Conservation (phyloP, 768 basidiomycete species). For the Boletus rubroflammeus region DNA sequence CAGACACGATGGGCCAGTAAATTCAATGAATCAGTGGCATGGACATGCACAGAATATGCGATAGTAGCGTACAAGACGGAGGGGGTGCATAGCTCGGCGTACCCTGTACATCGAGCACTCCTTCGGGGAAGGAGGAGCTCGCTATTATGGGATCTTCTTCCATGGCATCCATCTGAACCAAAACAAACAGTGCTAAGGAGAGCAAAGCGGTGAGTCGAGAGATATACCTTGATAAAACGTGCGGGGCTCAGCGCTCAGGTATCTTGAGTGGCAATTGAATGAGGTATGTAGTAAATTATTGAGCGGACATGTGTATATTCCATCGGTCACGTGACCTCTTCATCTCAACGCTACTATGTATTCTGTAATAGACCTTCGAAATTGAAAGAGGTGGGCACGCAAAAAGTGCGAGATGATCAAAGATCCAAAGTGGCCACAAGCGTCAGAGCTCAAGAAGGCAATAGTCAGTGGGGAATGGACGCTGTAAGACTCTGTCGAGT, state of each 20-base stretch:
- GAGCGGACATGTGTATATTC: constrained; percentile 2
- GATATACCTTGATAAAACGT: constrained; percentile 5
- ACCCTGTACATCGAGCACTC: constrained; percentile 17
- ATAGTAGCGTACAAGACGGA: constrained; percentile 19
- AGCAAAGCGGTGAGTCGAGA: background rate
- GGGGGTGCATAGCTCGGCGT: constrained; percentile 12
- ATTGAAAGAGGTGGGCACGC: background rate
- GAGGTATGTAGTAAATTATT: background rate
- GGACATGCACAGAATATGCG: background rate
- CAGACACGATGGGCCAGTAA: background rate
- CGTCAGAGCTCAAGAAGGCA: background rate
- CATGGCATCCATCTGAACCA: constrained; percentile 31
- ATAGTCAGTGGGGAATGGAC: background rate
- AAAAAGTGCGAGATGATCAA: background rate
- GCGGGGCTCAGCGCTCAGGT: constrained; percentile 14
- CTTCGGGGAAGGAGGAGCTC: constrained; percentile 21
- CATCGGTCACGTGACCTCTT: constrained; percentile 18
- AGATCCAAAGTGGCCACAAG: background rate
- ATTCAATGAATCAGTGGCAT: constrained; percentile 9
- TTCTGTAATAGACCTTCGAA: background rate
- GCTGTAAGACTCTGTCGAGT: background rate
- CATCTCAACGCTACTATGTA: background rate
- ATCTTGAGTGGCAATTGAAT: constrained; percentile 23
- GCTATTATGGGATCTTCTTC: constrained; percentile 32
- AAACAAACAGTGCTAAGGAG: background rate